Evolutionary conservation across 768 basidiomycete genomes (phyloP), one percentile per base, ranked within the genome.

Genomic region (Suillus subalutaceus): DNA sequence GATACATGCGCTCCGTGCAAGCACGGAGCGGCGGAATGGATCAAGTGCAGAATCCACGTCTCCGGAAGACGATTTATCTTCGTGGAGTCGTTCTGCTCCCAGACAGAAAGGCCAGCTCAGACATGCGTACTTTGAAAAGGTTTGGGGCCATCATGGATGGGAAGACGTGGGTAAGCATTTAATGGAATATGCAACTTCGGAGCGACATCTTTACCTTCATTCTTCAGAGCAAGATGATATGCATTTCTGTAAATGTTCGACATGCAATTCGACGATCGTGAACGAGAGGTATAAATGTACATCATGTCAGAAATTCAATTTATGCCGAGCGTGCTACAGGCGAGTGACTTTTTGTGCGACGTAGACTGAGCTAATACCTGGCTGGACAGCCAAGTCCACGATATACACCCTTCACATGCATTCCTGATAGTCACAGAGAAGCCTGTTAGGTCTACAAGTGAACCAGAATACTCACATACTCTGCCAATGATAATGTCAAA

Each of bases 321-420:
- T 97, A 37, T 98, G 96, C 75, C 83, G 88, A 38, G 88, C 88
- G 0, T 95, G 93, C 72, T 96, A 92, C 75, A 86, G 91, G 94
- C 93, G 60, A 66, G 79, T 68, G 37, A 16, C 53, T n/a, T 58
- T 59, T 50, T 65, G 26, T 40, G 43, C 9, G 2, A 15, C 58
- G 9, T 58, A 38, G 20, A 65, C 70, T 59, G 41, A 64, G 68
- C 12, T 65, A 44, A n/a, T 3, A 35, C 59, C 26, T 37, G 16
- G 32, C 50, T 40, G 64, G 63, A 57, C 68, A 95, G 94, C 72
- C 88, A 93, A 79, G 94, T 96, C 13, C 93, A 96, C 69, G 93
- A 96, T 71, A 86, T 97, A 18, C 96, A 98, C 72, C 96, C 96
- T 1, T 85, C 87, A 0, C 94, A 98, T 72, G 88, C 91, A 2